Conservation (phyloP, 2,329 filamentous ascomycete genomes). For the Seiridium cupressi region DNA sequence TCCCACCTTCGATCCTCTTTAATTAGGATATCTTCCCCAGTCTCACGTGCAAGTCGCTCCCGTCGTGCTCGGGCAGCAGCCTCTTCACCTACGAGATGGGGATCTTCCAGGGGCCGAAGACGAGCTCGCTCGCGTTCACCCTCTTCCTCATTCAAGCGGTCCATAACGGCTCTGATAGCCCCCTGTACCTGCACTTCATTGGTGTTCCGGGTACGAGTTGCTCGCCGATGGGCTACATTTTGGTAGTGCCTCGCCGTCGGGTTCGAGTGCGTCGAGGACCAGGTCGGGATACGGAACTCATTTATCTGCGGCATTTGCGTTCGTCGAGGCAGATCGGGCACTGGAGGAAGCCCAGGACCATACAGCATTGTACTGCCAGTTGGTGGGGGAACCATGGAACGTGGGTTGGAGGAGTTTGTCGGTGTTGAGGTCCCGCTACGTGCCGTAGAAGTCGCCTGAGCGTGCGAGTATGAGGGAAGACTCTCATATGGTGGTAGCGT, state of each 20-base stretch:
- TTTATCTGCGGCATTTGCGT: slow-evolving; percentile 41
- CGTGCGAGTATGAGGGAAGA: slow-evolving; percentile 49
- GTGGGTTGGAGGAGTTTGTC: slow-evolving; percentile 14
- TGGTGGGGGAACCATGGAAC: slow-evolving; percentile 28
- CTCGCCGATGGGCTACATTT: slow-evolving; percentile 60
- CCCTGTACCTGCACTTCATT: slow-evolving; percentile 15
- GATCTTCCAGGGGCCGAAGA: slow-evolving; percentile 61
- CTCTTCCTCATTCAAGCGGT: slow-evolving; percentile 15
- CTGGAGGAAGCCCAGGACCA: slow-evolving; percentile 48
- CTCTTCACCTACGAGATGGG: slow-evolving; percentile 64
- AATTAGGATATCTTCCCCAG: slow-evolving; percentile 51
- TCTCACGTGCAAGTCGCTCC: slow-evolving; percentile 57
- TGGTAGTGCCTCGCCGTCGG: slow-evolving; percentile 61
- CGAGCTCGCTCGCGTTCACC: slow-evolving; percentile 17
- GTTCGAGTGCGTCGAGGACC: slow-evolving; percentile 49
- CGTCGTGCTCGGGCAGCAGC: slow-evolving; percentile 56
- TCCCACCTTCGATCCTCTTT: slow-evolving; percentile 61
- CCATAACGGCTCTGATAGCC: slow-evolving; percentile 22
- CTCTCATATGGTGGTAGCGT: slow-evolving; percentile 44
- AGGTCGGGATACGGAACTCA: slow-evolving; percentile 57
- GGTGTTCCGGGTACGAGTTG: slow-evolving; percentile 38
- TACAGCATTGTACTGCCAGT: slow-evolving; percentile 21
- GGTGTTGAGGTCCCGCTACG: slow-evolving; percentile 12
- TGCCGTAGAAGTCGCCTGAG: slow-evolving; percentile 19
- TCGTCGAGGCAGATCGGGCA: slow-evolving; percentile 38